Evolutionary conservation across 257 asterid species (phyloP).

Genomic region (Linaria vulgaris): DNA sequence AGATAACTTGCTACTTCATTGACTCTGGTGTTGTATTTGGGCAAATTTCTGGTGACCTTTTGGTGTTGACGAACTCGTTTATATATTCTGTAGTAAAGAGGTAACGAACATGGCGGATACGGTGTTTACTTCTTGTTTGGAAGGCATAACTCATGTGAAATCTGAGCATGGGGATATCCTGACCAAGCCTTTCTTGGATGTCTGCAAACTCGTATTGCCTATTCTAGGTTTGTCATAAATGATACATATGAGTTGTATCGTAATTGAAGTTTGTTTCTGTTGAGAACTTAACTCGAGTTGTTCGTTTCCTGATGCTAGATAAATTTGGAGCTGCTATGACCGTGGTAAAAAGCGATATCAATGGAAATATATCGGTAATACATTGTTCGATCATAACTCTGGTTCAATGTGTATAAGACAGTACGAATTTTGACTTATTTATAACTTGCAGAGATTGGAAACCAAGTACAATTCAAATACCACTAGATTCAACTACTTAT

Average conservation of each 20-base stretch:
- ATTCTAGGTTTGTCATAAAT: conserved; percentile 52
- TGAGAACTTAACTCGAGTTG: background rate
- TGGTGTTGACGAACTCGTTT: background rate
- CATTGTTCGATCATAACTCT: background rate
- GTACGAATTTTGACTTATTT: conserved; percentile 6
- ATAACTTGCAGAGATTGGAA: conserved; percentile 65
- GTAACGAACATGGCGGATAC: conserved; percentile 49
- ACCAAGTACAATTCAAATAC: conserved; percentile 62
- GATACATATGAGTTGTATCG: background rate
- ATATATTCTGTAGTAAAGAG: conserved; percentile 19
- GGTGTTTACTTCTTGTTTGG: conserved; percentile 58
- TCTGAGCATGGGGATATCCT: conserved; percentile 70
- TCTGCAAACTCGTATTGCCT: conserved; percentile 79
- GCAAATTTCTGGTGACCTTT: too few relatives aligned
- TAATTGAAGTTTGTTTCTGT: too few relatives aligned
- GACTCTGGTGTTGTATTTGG: too few relatives aligned
- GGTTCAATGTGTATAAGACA: background rate
- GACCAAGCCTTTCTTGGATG: conserved; percentile 73
- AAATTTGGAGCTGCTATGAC: conserved; percentile 85
- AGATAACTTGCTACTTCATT: too few relatives aligned
- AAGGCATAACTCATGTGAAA: conserved; percentile 64
- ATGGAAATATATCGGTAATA: conserved; percentile 65
- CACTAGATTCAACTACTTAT: conserved; percentile 69
- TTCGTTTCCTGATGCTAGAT: conserved; percentile 42
- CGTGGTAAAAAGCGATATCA: conserved; percentile 71